Base-by-base conservation (phyloP, 768 basidiomycete genomes). In the Cystofilobasidium ferigula region DNA sequence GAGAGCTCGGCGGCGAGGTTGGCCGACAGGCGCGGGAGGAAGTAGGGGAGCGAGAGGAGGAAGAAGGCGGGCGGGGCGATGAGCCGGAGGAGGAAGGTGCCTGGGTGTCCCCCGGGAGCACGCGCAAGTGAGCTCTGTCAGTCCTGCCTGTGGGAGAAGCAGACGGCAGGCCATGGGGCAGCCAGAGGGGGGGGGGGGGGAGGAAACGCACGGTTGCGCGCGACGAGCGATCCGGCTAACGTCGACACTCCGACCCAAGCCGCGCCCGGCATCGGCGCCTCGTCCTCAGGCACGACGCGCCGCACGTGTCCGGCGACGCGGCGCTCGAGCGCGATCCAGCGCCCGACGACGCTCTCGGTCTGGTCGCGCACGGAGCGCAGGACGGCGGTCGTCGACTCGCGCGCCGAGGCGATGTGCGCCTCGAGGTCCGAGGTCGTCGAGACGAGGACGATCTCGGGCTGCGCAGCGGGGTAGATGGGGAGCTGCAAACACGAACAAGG, bases 311-410 rank as follows among this genome's bases (percentile, higher is more conserved):
- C 78, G 78, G 95, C 93, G 36, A 93, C 85, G 10, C 82, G 81
- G 70, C 87, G 82, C 74, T 97, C 94, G 36, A 91, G 80, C 16
- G 82, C 83, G 71, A 98, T 88, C 91, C 91, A 94, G 69, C 80
- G 81, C 36, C 84, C 82, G 22, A 94, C 82, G 51, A 84, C 82
- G 0, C 80, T 81, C 70, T 91, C 87, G 28, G 91, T 84, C 57
- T 82, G 80, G 1, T 80, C 78, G 63, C 84, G 82, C n/a, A 83
- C 82, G 34, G 84, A 80, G 6, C 74, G 70, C 71, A 86, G 82
- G 18, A 81, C 79, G 0, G 78, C 76, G n/a, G 82, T 83, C 2
- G 82, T 80, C 34, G 82, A 78, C 68, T 82, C 79, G 64, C 94
- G 81, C 5, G 80, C 84, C 24, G 80, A 78, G 20, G 87, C 85